A percentile compares a stretch with the other conserved stretches of the same genome.
Evolutionary conservation across 139 green algal genomes (phyloP).

Genomic region (Chlorella sp.): DNA sequence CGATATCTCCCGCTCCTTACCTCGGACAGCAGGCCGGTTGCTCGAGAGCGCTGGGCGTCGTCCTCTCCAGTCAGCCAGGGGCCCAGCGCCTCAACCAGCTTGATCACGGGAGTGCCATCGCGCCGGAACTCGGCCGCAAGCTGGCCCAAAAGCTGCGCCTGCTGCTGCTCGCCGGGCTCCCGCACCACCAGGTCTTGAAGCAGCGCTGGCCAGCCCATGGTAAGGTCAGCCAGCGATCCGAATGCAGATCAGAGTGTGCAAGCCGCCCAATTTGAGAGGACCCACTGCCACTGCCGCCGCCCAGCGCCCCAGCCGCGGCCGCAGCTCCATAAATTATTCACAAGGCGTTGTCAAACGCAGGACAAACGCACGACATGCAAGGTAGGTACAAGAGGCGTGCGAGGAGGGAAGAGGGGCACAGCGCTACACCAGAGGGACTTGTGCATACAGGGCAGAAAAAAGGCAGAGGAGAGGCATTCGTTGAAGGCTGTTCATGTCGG

Average conservation of each 20-base stretch:
- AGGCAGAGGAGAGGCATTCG: no score
- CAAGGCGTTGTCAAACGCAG: no score
- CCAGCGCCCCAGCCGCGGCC: neutral
- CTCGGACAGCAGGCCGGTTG: constrained; percentile 38
- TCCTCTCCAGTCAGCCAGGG: constrained; percentile 29
- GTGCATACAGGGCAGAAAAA: no score
- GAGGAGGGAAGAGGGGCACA: neutral
- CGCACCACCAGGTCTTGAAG: constrained; percentile 6
- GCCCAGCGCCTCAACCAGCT: constrained; percentile 35
- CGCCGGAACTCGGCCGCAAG: neutral
- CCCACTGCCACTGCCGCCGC: neutral
- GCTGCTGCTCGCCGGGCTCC: neutral
- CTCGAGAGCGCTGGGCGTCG: constrained; percentile 21
- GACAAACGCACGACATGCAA: neutral
- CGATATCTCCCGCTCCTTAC: neutral
- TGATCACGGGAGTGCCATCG: neutral
- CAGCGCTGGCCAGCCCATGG: neutral
- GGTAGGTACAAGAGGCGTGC: no score
- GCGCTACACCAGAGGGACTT: neutral
- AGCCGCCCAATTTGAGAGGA: neutral
- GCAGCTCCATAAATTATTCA: no score
- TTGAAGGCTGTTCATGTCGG: no score
- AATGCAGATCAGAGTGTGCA: neutral
- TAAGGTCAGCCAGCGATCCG: no score
- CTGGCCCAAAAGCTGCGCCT: neutral